phyloP scores from a whole-genome alignment of 2,329 filamentous ascomycete species.

The Colletotrichum cordylinicola region DNA sequence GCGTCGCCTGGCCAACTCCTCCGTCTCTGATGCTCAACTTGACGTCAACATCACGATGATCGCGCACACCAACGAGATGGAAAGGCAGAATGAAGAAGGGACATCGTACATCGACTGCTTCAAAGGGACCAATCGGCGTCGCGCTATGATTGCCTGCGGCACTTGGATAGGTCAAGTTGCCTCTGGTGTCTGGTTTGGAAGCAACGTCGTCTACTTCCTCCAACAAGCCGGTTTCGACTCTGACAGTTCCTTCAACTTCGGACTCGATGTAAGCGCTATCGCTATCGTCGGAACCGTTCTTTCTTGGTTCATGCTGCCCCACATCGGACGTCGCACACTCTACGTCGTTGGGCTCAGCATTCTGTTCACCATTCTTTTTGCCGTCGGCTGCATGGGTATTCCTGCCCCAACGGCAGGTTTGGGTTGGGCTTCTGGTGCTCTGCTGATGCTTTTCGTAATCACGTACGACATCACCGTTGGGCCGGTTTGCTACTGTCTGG shows the following conservation, averaged over 20 bases:
- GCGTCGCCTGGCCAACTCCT: neutral
- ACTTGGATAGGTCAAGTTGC: neutral
- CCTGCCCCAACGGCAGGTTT: neutral
- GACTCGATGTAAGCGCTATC: neutral
- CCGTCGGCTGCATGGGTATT: neutral
- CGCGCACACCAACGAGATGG: conserved; percentile 25
- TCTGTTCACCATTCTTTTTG: neutral
- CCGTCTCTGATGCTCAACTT: neutral
- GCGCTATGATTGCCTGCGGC: conserved; percentile 28
- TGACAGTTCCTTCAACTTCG: neutral
- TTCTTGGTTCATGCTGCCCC: neutral
- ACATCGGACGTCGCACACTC: neutral
- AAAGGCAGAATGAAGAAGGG: neutral
- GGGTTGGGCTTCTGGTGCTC: neutral
- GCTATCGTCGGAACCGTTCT: neutral
- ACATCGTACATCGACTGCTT: conserved; percentile 7
- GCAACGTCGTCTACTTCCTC: neutral
- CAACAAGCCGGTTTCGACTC: neutral
- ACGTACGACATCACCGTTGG: neutral
- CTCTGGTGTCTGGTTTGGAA: neutral
- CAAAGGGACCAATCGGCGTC: conserved; percentile 26
- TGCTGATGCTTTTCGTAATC: neutral
- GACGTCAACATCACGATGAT: conserved; percentile 28
- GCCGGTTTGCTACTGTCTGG: neutral
- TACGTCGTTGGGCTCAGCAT: neutral